Conservation (phyloP, 1,284 basidiomycete species). For the Mycena sp. region DNA sequence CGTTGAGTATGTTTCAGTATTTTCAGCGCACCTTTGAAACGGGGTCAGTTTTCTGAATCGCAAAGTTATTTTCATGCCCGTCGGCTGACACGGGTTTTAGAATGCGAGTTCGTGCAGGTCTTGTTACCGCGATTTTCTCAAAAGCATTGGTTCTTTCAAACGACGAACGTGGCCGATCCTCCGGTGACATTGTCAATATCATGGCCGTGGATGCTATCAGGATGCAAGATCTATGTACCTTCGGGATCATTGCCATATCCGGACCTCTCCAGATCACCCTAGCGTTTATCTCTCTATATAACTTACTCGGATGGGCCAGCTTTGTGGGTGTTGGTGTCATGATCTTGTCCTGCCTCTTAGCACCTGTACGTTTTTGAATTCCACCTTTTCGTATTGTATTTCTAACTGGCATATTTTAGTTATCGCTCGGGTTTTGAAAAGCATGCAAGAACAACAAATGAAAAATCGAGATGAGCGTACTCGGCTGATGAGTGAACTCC, state of each 20-base stretch:
- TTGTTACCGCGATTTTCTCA: constrained; percentile 87
- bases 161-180: constrained; percentile 81
- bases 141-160: constrained; percentile 89
- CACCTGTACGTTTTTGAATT: constrained; percentile 52
- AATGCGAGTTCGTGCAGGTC: constrained; percentile 91
- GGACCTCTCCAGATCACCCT: constrained; percentile 79
- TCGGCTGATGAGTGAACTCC: constrained; percentile 81
- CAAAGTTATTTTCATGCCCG: no score
- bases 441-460: constrained; percentile 90
- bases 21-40: constrained; percentile 86
- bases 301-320: constrained; percentile 90
- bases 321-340: constrained; percentile 95
- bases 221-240: constrained; percentile 89
- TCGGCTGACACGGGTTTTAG: constrained; percentile 33
- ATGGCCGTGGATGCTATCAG: constrained; percentile 91
- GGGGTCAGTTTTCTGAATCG: constrained; percentile 55
- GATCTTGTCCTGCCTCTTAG: constrained; percentile 86
- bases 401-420: constrained; percentile 43
- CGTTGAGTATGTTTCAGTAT: constrained; percentile 53
- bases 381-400: background rate
- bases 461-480: constrained; percentile 86
- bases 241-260: constrained; percentile 76
- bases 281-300: constrained; percentile 91
- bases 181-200: constrained; percentile 94
- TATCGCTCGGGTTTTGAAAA: constrained; percentile 81